phyloP scores from a whole-genome alignment of 306 rosid species.

The Cercis canadensis region DNA sequence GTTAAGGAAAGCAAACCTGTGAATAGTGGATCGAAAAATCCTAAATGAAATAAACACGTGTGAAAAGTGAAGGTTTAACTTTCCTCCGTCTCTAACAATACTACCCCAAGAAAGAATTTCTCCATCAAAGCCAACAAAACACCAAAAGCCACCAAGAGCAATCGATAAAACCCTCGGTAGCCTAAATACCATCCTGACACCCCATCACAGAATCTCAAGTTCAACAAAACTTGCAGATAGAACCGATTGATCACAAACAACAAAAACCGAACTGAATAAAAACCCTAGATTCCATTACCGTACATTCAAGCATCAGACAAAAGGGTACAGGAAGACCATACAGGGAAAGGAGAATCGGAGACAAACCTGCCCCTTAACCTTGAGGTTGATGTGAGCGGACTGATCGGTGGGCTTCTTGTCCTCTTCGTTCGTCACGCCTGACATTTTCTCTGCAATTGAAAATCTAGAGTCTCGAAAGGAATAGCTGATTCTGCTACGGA shows the following conservation, averaged over 20 bases:
- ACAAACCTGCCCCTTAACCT: slow-evolving; percentile 86
- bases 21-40: no score
- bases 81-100: not conserved
- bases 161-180: not conserved
- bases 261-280: not conserved
- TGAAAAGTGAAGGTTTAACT: not conserved
- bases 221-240: not conserved
- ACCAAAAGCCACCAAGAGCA: not conserved
- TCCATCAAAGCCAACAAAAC: not conserved
- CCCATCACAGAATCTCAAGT: not conserved
- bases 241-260: not conserved
- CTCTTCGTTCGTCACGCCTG: slow-evolving; percentile 60
- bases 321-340: not conserved
- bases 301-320: not conserved
- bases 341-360: not conserved
- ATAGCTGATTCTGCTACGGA: not conserved
- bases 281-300: slow-evolving; percentile 26
- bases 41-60: no score
- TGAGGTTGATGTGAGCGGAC: slow-evolving; percentile 77
- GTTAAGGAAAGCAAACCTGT: no score
- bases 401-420: slow-evolving; percentile 77
- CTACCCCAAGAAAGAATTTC: no score
- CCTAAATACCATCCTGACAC: not conserved
- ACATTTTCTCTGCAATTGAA: slow-evolving; percentile 47
- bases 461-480: not conserved